Evolutionary conservation across 2,329 filamentous ascomycete genomes (phyloP), one percentile per base, ranked within the genome.

Genomic region (Mycosphaerella sp.): DNA sequence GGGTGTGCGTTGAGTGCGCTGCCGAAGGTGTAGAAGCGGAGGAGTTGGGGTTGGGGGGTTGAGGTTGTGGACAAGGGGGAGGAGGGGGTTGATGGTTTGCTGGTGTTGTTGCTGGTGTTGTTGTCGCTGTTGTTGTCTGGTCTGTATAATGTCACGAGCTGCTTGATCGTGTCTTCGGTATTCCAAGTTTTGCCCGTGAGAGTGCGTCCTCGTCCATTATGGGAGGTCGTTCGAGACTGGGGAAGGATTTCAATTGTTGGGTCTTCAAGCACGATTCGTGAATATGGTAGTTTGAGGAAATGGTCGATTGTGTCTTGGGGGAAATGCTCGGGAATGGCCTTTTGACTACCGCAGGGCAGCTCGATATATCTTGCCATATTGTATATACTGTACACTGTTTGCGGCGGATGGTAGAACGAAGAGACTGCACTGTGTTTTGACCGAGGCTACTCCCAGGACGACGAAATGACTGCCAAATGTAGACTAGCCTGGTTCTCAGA

Each of bases 111-210:
- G n/a, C n/a, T n/a, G n/a, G n/a, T n/a, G n/a, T n/a, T 9, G 52
- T 34, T 14, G 46, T 44, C 46, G 59, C 58, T 3, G 52, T 45
- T 41, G 56, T 39, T 48, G 30, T 14, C 37, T 16, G 46, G 41
- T 10, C 58, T 54, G 39, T 42, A 56, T 10, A 60, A 37, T 2
- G 49, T 51, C 16, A 60, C 44, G n/a, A 59, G 44, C 17, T 55
- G 36, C 5, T 30, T 17, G 32, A 60, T 57, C 4, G 58, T 60
- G n/a, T 30, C 40, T 2, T 52, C 40, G 2, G 54, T 60, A 16
- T 56, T 60, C 58, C 58, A 59, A 4, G 58, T 60, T 32, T 56
- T 60, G 37, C 52, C 58, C 54, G 57, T 60, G 3, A 60, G 45
- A 0, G 56, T 60, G 45, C 59, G 58, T 2, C 58, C 58, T 30